Percentiles rank a stretch among this genome's conserved stretches.
Evolutionary conservation across 1,139 yeast genomes (phyloP).

Genomic region (Blastobotrys malaysiensis): DNA sequence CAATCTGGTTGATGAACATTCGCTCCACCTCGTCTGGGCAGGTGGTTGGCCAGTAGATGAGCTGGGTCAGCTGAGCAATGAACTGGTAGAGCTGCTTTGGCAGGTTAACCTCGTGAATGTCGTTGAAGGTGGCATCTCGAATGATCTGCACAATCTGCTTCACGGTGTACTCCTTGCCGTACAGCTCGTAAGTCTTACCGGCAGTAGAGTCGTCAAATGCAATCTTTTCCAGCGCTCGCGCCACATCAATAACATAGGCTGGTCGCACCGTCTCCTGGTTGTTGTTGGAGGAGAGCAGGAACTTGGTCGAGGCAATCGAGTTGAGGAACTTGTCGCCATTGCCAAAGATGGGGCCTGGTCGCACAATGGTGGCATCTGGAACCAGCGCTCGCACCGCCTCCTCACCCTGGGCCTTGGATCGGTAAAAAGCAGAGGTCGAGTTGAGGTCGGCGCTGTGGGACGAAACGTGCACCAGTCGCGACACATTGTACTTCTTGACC

Average conservation of each 20-base stretch:
- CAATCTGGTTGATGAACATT: slow-evolving; percentile 60
- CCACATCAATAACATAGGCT: slow-evolving; percentile 73
- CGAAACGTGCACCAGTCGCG: slow-evolving; percentile 75
- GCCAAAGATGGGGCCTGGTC: slow-evolving; percentile 82
- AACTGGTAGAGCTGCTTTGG: slow-evolving; percentile 47
- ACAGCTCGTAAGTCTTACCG: slow-evolving; percentile 71
- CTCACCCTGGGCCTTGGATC: slow-evolving; percentile 80
- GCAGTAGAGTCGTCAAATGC: slow-evolving; percentile 77
- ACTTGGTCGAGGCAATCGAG: slow-evolving; percentile 47
- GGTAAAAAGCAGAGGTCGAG: slow-evolving; percentile 64
- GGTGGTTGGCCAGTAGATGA: slow-evolving; percentile 62
- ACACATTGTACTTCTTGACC: slow-evolving; percentile 64
- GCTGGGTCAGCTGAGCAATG: slow-evolving; percentile 47
- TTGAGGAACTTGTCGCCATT: slow-evolving; percentile 69
- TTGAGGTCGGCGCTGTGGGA: slow-evolving; percentile 70
- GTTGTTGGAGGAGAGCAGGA: slow-evolving; percentile 59
- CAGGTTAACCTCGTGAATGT: slow-evolving; percentile 43
- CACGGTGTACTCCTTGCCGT: slow-evolving; percentile 65
- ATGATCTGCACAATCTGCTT: slow-evolving; percentile 66
- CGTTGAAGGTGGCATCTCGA: slow-evolving; percentile 49
- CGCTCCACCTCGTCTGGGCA: slow-evolving; percentile 76
- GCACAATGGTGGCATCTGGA: slow-evolving; percentile 78
- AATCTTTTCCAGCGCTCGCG: slow-evolving; percentile 69
- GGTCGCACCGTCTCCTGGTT: slow-evolving; percentile 64
- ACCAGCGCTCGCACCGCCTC: slow-evolving; percentile 57